These are phyloP conservation scores for Mycosphaerella sp. DNA, from an alignment of 2,329 filamentous ascomycete genomes.

Conservation along the genomic window DNA sequence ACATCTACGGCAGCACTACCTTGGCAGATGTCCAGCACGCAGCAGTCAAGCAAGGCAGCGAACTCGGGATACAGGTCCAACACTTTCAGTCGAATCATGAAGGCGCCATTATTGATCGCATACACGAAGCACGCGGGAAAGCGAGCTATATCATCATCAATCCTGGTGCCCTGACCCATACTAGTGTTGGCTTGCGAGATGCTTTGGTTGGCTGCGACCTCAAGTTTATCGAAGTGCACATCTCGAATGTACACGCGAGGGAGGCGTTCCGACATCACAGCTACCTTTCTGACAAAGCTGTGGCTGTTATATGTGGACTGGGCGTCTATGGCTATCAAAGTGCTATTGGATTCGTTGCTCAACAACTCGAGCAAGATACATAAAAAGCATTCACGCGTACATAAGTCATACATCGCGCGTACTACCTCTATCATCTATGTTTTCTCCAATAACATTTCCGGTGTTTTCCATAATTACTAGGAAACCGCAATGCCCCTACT, in stretches of 20 bases:
- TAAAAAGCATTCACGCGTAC: not conserved
- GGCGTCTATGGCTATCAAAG: slow-evolving; percentile 45
- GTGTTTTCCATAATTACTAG: too few relatives aligned
- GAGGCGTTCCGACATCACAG: slow-evolving; percentile 64
- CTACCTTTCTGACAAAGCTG: slow-evolving; percentile 69
- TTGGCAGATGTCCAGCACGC: slow-evolving; percentile 54
- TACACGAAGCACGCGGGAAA: slow-evolving; percentile 58
- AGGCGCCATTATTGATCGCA: slow-evolving; percentile 65
- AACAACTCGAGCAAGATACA: slow-evolving; percentile 17
- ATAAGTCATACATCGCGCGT: too few relatives aligned
- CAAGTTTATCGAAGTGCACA: slow-evolving; percentile 72
- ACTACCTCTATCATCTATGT: too few relatives aligned
- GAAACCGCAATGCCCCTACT: too few relatives aligned
- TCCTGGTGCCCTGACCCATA: slow-evolving; percentile 69
- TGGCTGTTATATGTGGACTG: slow-evolving; percentile 65
- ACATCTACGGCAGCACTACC: slow-evolving; percentile 65
- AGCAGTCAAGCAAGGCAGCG: slow-evolving; percentile 46
- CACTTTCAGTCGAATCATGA: slow-evolving; percentile 74
- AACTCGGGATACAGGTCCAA: slow-evolving; percentile 48
- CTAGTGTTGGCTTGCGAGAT: slow-evolving; percentile 68
- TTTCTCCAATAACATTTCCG: too few relatives aligned
- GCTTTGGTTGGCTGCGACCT: slow-evolving; percentile 62
- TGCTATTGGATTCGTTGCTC: slow-evolving; percentile 40
- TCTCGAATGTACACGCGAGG: slow-evolving; percentile 66
- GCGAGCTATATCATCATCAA: slow-evolving; percentile 69